Evolutionary conservation across 352 stramenopile genomes (phyloP).

Genomic region (Aphanomyces stellatus): DNA sequence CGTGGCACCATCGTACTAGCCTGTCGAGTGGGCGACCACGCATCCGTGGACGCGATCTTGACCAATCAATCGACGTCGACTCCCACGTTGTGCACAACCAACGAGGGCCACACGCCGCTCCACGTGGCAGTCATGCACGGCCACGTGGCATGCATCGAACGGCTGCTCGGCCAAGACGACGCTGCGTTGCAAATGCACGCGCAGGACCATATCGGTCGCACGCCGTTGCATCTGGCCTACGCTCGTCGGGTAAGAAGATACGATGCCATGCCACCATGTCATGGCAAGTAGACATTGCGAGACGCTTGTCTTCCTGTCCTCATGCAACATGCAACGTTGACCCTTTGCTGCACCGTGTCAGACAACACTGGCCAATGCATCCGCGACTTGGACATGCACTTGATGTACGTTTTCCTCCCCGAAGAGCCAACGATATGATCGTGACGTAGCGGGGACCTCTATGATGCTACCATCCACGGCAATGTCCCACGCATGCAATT

Average conservation of each 20-base stretch:
- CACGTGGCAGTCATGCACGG: background rate
- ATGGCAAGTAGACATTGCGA: background rate
- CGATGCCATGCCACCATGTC: background rate
- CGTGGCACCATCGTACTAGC: background rate
- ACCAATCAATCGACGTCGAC: too few relatives aligned
- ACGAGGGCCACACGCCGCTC: background rate
- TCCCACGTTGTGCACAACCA: background rate
- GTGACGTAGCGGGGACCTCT: background rate
- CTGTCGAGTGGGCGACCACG: background rate
- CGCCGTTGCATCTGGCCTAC: background rate
- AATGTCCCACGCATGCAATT: background rate
- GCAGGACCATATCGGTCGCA: background rate
- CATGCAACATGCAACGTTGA: background rate
- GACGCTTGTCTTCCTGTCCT: background rate
- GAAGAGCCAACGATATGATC: background rate
- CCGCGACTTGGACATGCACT: background rate
- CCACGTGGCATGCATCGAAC: background rate
- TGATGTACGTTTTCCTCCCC: background rate
- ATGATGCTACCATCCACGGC: background rate
- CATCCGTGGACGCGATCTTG: background rate
- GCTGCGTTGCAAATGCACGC: background rate
- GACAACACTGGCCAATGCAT: background rate
- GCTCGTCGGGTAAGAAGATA: background rate
- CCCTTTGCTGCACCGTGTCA: background rate
- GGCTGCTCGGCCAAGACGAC: background rate